These are phyloP conservation scores for Leccinum ochraceum DNA, from an alignment of 768 basidiomycete species.

Conservation along the genomic window DNA sequence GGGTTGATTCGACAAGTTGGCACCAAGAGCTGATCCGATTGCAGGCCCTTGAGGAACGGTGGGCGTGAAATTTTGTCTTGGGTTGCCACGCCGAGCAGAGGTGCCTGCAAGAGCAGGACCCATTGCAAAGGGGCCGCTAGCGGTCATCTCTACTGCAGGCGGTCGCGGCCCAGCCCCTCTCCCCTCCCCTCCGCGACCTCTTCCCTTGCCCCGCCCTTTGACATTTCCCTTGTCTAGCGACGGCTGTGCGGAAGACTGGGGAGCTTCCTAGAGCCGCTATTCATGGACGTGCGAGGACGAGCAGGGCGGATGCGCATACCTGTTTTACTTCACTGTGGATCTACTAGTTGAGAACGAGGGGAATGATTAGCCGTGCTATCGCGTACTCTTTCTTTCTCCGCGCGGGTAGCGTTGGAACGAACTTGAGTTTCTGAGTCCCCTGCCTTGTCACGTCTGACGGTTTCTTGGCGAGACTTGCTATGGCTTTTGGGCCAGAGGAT, in stretches of 20 bases:
- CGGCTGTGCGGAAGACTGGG: constrained; percentile 32
- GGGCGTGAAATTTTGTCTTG: constrained; percentile 59
- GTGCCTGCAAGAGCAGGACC: constrained; percentile 72
- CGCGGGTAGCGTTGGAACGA: constrained; percentile 74
- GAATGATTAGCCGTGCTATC: constrained; percentile 11
- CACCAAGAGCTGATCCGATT: constrained; percentile 43
- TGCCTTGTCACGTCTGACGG: constrained; percentile 70
- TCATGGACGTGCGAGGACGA: constrained; percentile 2
- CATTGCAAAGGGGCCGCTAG: constrained; percentile 87
- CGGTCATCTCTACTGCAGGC: constrained; percentile 70
- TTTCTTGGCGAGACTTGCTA: constrained; percentile 74
- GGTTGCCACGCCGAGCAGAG: constrained; percentile 47
- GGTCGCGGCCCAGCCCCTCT: constrained; percentile 47
- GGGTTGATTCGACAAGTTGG: constrained; percentile 49
- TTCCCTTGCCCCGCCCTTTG: constrained; percentile 47
- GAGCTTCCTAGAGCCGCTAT: constrained; percentile 46
- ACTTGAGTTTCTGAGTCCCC: constrained; percentile 77
- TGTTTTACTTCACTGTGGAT: constrained; percentile 60
- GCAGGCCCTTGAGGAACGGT: constrained; percentile 41
- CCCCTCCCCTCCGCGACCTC: constrained; percentile 55
- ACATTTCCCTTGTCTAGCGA: constrained; percentile 45
- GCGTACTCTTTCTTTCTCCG: constrained; percentile 81
- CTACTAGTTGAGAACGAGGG: constrained; percentile 16
- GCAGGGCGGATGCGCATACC: constrained; percentile 40
- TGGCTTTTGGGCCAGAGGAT: constrained; percentile 55